Evolutionary conservation across 805 yeast species (phyloP).

Genomic region (Candida jianshihensis): DNA sequence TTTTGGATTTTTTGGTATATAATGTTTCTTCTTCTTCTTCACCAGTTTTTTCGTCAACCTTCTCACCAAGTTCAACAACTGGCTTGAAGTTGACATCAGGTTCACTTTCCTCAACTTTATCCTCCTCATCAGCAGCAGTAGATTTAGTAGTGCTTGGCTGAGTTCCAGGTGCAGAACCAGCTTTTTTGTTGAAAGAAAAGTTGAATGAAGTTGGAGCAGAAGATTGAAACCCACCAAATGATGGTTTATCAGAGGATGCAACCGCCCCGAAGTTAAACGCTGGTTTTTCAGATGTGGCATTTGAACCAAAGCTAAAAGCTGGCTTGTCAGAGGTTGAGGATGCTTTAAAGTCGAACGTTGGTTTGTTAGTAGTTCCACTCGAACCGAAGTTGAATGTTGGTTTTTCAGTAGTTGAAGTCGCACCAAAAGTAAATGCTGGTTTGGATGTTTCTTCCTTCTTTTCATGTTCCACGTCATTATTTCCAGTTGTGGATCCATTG

Average conservation of each 20-base stretch:
- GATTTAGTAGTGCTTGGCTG: constrained; percentile 15
- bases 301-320: constrained; percentile 6
- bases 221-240: too few relatives aligned
- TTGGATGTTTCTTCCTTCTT: not conserved
- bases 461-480: too few relatives aligned
- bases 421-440: constrained; percentile 8
- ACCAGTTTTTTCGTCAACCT: constrained; percentile 61
- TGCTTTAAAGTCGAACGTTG: too few relatives aligned
- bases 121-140: constrained; percentile 24
- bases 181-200: not conserved
- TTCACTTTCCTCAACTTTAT: constrained; percentile 35
- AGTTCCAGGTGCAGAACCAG: constrained; percentile 7
- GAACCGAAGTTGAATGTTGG: constrained; percentile 17
- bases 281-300: constrained; percentile 4
- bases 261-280: constrained; percentile 9
- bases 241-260: too few relatives aligned
- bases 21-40: constrained; percentile 72
- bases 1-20: constrained; percentile 64
- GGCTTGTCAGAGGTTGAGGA: not conserved
- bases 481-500: too few relatives aligned
- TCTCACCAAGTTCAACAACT: constrained; percentile 37
- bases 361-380: not conserved
- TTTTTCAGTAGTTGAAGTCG: constrained; percentile 23
- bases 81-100: constrained; percentile 42
- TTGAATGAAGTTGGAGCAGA: constrained; percentile 10